phyloP scores from a whole-genome alignment of 1,139 yeast species.

The Yamadazyma friedrichii region DNA sequence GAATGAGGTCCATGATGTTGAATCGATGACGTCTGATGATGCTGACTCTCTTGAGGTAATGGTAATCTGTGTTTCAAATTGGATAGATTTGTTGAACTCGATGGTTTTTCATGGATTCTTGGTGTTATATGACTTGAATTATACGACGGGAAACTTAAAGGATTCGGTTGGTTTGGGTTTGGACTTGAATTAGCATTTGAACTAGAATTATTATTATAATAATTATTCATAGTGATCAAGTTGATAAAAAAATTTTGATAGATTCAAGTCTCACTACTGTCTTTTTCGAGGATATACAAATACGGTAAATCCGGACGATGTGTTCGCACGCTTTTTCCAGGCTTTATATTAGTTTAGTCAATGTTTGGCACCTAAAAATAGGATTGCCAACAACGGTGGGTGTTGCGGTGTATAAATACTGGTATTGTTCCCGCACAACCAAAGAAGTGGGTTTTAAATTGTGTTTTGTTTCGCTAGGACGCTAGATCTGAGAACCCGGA shows the following conservation, averaged over 20 bases:
- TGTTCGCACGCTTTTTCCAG: too few relatives aligned
- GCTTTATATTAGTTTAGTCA: too few relatives aligned
- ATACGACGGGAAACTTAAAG: conserved; percentile 23
- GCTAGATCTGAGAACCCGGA: too few relatives aligned
- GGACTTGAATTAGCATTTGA: conserved; percentile 5
- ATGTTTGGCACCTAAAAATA: too few relatives aligned
- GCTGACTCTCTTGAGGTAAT: conserved; percentile 14
- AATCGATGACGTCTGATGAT: conserved; percentile 5
- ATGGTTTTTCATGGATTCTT: conserved; percentile 10
- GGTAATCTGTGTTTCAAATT: conserved; percentile 15
- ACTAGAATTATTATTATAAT: conserved; percentile 6
- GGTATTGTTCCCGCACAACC: too few relatives aligned
- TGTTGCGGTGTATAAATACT: too few relatives aligned
- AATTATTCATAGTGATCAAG: conserved; percentile 8
- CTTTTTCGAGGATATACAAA: too few relatives aligned
- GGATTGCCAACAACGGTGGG: too few relatives aligned
- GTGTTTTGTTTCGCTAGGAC: too few relatives aligned
- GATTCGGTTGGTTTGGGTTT: conserved; percentile 12
- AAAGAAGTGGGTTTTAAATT: too few relatives aligned
- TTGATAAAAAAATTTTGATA: neutral
- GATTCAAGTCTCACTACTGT: too few relatives aligned
- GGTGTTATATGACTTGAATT: conserved; percentile 17
- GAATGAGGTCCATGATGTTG: neutral
- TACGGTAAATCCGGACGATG: too few relatives aligned
- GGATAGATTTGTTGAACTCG: conserved; percentile 11